phyloP scores from a whole-genome alignment of 2,329 filamentous ascomycete species.

The Aspergillus puulaauensis region DNA sequence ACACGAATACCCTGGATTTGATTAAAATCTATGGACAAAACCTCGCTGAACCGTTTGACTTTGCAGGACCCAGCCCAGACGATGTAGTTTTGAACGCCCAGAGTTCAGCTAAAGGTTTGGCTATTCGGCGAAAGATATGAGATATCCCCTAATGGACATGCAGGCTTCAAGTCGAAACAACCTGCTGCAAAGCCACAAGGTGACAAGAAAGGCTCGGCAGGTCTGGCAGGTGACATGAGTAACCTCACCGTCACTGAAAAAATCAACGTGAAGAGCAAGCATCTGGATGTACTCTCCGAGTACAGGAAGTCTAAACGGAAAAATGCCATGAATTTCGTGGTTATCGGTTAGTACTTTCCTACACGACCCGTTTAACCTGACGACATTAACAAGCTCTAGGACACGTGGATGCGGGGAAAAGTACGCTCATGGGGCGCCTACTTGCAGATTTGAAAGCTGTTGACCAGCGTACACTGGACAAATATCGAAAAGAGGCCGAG shows the following conservation, averaged over 20 bases:
- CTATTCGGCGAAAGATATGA: constrained; percentile 39
- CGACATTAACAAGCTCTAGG: constrained; percentile 52
- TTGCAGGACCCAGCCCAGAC: constrained; percentile 86
- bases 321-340: constrained; percentile 83
- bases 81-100: constrained; percentile 85
- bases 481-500: constrained; percentile 83
- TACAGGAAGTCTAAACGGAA: constrained; percentile 74
- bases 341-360: constrained; percentile 67
- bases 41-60: constrained; percentile 54
- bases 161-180: constrained; percentile 48
- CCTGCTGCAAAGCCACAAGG: constrained; percentile 38
- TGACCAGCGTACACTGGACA: constrained; percentile 83
- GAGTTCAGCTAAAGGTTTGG: constrained; percentile 72
- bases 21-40: constrained; percentile 40
- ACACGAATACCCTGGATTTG: constrained; percentile 33
- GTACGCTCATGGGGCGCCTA: constrained; percentile 94
- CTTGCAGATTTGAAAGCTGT: constrained; percentile 85
- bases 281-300: constrained; percentile 79
- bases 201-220: constrained; percentile 43
- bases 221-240: constrained; percentile 50
- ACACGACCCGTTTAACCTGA: background rate
- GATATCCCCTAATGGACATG: constrained; percentile 39
- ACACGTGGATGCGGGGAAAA: constrained; percentile 97
- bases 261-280: constrained; percentile 65
- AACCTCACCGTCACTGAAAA: constrained; percentile 51